phyloP scores from a whole-genome alignment of 1,284 basidiomycete genomes.

The Heterobasidion parviporum region DNA sequence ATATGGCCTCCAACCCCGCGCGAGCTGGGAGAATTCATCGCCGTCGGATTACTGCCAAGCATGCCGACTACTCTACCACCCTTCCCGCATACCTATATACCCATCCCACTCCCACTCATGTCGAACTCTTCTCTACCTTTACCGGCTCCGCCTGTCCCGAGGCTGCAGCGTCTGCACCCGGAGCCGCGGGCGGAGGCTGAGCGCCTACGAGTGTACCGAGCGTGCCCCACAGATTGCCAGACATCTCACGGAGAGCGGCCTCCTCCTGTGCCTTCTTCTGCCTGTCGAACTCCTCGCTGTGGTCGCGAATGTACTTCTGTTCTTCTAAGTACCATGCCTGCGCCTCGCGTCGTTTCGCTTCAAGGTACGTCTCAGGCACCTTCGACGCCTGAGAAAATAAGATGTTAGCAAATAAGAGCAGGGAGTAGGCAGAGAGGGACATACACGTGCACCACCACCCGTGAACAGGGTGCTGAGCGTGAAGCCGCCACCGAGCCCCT shows the following conservation, averaged over 20 bases:
- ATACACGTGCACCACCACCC: slow-evolving; percentile 35
- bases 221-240: slow-evolving; percentile 10
- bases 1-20: too few species aligned
- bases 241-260: slow-evolving; percentile 34
- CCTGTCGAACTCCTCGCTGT: slow-evolving; percentile 81
- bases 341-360: slow-evolving; percentile 83
- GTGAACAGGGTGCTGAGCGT: slow-evolving; percentile 55
- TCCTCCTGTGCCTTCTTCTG: slow-evolving; percentile 49
- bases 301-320: slow-evolving; percentile 78
- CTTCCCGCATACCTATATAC: too few species aligned
- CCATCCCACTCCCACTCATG: too few species aligned
- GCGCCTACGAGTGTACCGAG: slow-evolving; percentile 6
- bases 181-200: slow-evolving; percentile 6
- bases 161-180: not conserved
- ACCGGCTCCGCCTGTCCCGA: not conserved
- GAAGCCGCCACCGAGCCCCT: slow-evolving; percentile 31
- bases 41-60: too few species aligned
- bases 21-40: too few species aligned
- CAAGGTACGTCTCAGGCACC: slow-evolving; percentile 79
- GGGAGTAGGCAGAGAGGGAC: slow-evolving; percentile 8
- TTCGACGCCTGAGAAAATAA: slow-evolving; percentile 17
- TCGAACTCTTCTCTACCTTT: not conserved
- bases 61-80: too few species aligned
- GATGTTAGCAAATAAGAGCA: slow-evolving; percentile 2
- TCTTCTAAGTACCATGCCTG: slow-evolving; percentile 83